A percentile compares a stretch with the other conserved stretches of the same genome.
Evolutionary conservation across 2,329 filamentous ascomycete genomes (phyloP).

Genomic region (Phialophora verrucosa): DNA sequence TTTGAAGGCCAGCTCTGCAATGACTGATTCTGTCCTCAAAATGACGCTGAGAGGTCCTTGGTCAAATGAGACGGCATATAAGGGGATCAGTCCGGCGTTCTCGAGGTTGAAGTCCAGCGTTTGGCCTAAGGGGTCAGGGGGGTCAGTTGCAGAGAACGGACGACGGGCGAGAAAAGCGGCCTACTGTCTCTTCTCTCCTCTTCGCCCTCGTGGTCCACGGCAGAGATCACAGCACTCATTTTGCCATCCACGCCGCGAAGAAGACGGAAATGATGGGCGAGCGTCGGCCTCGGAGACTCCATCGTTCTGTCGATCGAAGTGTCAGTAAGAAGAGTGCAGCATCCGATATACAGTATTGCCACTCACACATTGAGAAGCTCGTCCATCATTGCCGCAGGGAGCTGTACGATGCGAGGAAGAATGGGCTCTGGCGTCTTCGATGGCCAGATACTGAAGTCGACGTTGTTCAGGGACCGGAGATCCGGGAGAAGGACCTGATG

Average conservation of each 20-base stretch:
- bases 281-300: neutral
- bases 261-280: constrained; percentile 2
- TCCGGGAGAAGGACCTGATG: neutral
- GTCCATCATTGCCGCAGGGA: constrained; percentile 3
- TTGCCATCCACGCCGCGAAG: neutral
- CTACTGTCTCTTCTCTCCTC: constrained; percentile 4
- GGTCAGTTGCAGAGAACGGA: neutral
- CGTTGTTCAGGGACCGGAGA: neutral
- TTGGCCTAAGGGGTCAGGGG: neutral
- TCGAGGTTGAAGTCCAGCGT: constrained; percentile 1
- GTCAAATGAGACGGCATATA: neutral
- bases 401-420: constrained; percentile 4
- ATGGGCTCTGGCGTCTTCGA: neutral
- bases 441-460: neutral
- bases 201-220: neutral
- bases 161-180: neutral
- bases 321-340: neutral
- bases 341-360: neutral
- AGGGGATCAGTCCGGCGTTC: neutral
- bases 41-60: constrained; percentile 4
- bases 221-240: constrained; percentile 2
- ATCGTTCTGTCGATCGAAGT: neutral
- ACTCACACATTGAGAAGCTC: constrained; percentile 1
- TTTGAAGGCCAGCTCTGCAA: constrained; percentile 2
- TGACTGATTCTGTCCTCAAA: neutral